phyloP scores from a whole-genome alignment of 1,284 basidiomycete species.

The Xerocomus amazonicus region DNA sequence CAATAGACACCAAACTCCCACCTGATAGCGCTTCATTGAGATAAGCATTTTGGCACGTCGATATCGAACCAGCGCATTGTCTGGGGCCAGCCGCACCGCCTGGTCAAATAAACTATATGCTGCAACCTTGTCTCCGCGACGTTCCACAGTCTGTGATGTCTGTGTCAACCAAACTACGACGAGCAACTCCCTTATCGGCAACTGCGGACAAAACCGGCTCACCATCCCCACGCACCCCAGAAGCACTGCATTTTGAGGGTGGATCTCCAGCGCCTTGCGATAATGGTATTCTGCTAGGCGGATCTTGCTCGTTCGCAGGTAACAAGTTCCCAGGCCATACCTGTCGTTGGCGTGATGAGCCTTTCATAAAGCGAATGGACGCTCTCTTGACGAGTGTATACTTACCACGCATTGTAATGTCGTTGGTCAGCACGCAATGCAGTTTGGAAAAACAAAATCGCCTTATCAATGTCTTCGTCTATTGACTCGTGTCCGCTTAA shows the following conservation, averaged over 20 bases:
- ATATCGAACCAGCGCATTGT: constrained; percentile 88
- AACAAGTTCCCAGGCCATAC: constrained; percentile 96
- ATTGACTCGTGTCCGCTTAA: constrained; percentile 92
- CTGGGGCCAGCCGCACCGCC: constrained; percentile 71
- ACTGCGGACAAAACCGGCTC: constrained; percentile 20
- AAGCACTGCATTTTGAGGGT: constrained; percentile 87
- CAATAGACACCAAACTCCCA: constrained; percentile 39
- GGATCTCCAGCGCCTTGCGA: constrained; percentile 83
- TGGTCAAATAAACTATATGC: constrained; percentile 78
- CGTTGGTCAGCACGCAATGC: constrained; percentile 84
- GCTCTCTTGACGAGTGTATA: constrained; percentile 13
- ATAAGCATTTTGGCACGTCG: constrained; percentile 86
- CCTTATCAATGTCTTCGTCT: constrained; percentile 89
- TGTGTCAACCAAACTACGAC: constrained; percentile 13
- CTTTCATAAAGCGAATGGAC: constrained; percentile 2
- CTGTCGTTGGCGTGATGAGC: constrained; percentile 44
- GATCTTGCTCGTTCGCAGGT: constrained; percentile 86
- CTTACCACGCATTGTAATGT: constrained; percentile 94
- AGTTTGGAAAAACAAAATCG: constrained; percentile 84
- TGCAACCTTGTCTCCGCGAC: constrained; percentile 66
- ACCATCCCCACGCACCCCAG: constrained; percentile 90
- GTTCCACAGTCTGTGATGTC: constrained; percentile 70
- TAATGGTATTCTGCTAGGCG: constrained; percentile 93
- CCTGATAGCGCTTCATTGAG: constrained; percentile 75
- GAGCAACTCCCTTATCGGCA: constrained; percentile 23